Evolutionary conservation across 495 filamentous ascomycete species (phyloP).

Genomic region (Tirmania nivea): DNA sequence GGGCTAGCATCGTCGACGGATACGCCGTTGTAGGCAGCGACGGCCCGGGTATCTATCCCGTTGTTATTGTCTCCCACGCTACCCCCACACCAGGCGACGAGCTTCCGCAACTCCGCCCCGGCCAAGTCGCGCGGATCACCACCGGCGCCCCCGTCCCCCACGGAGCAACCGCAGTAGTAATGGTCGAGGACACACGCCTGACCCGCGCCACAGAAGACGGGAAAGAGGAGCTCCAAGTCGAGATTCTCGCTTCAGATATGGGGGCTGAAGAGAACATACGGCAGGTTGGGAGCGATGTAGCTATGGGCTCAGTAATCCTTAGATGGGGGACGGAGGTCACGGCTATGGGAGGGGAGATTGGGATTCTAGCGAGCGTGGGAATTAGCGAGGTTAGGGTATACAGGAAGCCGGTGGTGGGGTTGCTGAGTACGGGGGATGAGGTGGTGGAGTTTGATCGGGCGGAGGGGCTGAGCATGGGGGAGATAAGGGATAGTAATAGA

Average conservation of each 20-base stretch:
- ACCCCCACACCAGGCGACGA: conserved; percentile 32
- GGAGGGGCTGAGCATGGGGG: conserved; percentile 38
- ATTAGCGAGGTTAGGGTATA: conserved; percentile 50
- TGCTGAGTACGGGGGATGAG: conserved; percentile 89
- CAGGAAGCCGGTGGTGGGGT: conserved; percentile 55
- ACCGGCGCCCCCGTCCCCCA: conserved; percentile 81
- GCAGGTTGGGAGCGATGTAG: conserved; percentile 76
- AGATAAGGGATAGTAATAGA: conserved; percentile 84
- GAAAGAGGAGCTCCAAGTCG: conserved; percentile 64
- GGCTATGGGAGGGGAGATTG: conserved; percentile 72
- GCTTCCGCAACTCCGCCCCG: conserved; percentile 36
- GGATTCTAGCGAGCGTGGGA: conserved; percentile 69
- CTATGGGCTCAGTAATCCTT: conserved; percentile 43
- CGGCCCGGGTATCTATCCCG: conserved; percentile 50
- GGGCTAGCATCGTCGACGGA: conserved; percentile 91
- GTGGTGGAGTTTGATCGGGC: conserved; percentile 55
- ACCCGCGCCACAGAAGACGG: conserved; percentile 52
- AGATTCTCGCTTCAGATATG: conserved; percentile 60
- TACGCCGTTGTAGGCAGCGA: conserved; percentile 56
- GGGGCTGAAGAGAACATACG: conserved; percentile 67
- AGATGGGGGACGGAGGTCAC: conserved; percentile 56
- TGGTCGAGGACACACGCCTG: conserved; percentile 86
- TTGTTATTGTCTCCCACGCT: conserved; percentile 71
- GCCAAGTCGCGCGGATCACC: conserved; percentile 72
- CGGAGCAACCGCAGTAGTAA: conserved; percentile 77